Conservation (phyloP, 83 land plant genomes). For the Thuja plicata region DNA sequence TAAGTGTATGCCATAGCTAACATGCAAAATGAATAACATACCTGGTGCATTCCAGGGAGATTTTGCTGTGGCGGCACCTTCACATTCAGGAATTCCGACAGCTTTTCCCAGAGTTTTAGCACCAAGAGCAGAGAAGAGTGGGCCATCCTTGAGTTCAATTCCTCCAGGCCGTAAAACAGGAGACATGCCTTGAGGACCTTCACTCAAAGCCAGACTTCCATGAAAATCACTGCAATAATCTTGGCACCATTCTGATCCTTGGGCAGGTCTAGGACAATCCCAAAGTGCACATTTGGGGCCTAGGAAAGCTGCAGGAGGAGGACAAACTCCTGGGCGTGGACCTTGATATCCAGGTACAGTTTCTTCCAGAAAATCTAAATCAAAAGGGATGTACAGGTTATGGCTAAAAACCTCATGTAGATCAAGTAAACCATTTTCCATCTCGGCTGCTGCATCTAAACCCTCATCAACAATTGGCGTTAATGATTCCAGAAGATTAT, state of each 20-base stretch:
- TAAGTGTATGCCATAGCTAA: neutral
- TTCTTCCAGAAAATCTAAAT: constrained; percentile 27
- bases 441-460: constrained; percentile 15
- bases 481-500: constrained; percentile 12
- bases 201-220: constrained; percentile 69
- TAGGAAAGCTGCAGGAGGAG: constrained; percentile 75
- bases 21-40: constrained; percentile 19
- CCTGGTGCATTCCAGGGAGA: constrained; percentile 53
- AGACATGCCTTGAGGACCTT: constrained; percentile 67
- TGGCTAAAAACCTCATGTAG: constrained; percentile 36
- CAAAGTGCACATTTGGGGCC: constrained; percentile 73
- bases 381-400: constrained; percentile 33
- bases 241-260: constrained; percentile 53
- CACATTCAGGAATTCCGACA: constrained; percentile 48
- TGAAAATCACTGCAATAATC: constrained; percentile 88
- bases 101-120: constrained; percentile 34
- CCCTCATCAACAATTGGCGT: constrained; percentile 17
- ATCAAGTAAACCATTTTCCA: constrained; percentile 34
- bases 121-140: constrained; percentile 36
- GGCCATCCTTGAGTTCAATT: constrained; percentile 47
- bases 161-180: constrained; percentile 45
- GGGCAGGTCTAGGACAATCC: constrained; percentile 62
- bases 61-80: constrained; percentile 46
- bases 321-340: constrained; percentile 36
- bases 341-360: constrained; percentile 23